A percentile compares a stretch with the other conserved stretches of the same genome.
Conservation (phyloP, 163 green algal genomes). For the Scenedesmus sp. region DNA sequence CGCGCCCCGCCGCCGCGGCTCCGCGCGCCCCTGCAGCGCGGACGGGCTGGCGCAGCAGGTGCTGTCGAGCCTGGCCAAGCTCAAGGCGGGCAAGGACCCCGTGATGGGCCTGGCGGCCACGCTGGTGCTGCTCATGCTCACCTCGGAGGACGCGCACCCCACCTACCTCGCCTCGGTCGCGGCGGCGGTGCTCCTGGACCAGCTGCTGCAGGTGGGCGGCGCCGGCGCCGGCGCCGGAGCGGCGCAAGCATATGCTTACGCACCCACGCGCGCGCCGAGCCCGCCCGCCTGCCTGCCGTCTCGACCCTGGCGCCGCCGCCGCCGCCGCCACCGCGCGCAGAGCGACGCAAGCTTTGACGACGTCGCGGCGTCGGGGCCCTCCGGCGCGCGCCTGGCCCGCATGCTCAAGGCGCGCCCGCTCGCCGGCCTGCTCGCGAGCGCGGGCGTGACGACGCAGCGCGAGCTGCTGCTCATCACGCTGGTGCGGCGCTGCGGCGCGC, state of each 20-base stretch:
- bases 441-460: not conserved
- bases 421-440: conserved; percentile 1
- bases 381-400: conserved; percentile 16
- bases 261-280: too few species aligned
- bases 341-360: conserved; percentile 6
- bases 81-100: conserved; percentile 41
- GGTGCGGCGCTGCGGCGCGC: not conserved
- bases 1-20: too few species aligned
- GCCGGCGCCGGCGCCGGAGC: not conserved
- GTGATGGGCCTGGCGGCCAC: conserved; percentile 46
- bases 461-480: conserved; percentile 35
- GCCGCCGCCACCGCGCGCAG: conserved; percentile 22
- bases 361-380: not conserved
- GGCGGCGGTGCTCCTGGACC: conserved; percentile 52
- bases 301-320: conserved; percentile 8
- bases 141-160: conserved; percentile 52
- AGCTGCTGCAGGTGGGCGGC: conserved; percentile 53
- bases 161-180: conserved; percentile 54
- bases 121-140: conserved; percentile 48
- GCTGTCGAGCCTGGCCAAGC: conserved; percentile 53
- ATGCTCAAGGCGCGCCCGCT: conserved; percentile 25
- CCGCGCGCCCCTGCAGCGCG: conserved; percentile 26
- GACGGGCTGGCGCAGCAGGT: conserved; percentile 61
- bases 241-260: too few species aligned
- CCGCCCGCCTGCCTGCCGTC: too few species aligned